Base-by-base conservation (phyloP, 2,329 filamentous ascomycete genomes). In the Myriosclerotinia scirpicola region DNA sequence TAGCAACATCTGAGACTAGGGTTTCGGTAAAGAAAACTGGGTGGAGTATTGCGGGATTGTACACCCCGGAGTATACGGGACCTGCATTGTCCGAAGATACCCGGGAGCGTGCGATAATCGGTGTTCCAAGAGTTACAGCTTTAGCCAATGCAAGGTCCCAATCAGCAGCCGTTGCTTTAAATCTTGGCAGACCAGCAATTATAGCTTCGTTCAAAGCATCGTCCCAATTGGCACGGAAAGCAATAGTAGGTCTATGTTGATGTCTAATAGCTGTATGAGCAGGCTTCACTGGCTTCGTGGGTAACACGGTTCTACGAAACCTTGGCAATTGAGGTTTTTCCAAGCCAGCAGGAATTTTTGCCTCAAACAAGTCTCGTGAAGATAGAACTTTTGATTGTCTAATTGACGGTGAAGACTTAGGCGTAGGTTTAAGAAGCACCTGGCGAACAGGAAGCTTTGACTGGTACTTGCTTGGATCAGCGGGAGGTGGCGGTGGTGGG, bases 371-470 rank as follows among this genome's bases (percentile, higher is more conserved):
- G 62, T 73, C 70, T 30, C 71, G 65, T 12, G 71, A 71, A 7
- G 71, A 70, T 8, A 75, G 60, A 7, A 74, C 70, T 64, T 66
- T 71, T 22, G 72, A 75, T 58, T 75, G 71, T 61, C 73, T 64
- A 7, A 34, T 53, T 65, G 67, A 36, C 20, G 52, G 17, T 5
- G 22, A 36, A 17, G 44, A 12, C 7, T 40, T 22, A 4, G 42
- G 34, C 1, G 30, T 26, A 34, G 42, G 40, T 58, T 36, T 38
- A 7, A 55, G 42, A 59, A 53, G 54, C 3, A 40, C 53, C 22
- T 71, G 69, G 15, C 69, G 69, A 54, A 70, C 42, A 22, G 71
- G 70, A 48, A 68, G 67, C 54, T 68, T 71, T 12, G 69, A 70
- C 7, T 66, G 20, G 20, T 67, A 63, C 44, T 69, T 71, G 12